Conservation (phyloP, 2,329 filamentous ascomycete genomes). For the Phialophora verrucosa region DNA sequence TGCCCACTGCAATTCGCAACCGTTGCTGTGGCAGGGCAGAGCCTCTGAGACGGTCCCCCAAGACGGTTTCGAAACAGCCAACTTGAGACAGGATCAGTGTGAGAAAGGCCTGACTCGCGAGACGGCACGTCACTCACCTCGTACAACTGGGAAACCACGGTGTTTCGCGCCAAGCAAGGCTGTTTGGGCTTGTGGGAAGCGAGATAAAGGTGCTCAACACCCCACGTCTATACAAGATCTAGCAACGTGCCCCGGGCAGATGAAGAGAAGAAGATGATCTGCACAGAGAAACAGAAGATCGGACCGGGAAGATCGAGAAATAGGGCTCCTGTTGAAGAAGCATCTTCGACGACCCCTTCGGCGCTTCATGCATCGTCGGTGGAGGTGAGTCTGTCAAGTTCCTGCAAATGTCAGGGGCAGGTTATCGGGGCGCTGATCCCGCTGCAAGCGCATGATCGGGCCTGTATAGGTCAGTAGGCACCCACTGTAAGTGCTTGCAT, state of each 20-base stretch:
- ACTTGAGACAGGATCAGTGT: constrained; percentile 35
- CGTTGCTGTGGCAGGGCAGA: constrained; percentile 26
- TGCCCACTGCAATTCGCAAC: constrained; percentile 19
- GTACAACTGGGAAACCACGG: constrained; percentile 10
- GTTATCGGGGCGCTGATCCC: constrained; percentile 11
- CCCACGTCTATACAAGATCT: constrained; percentile 5
- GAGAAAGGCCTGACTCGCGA: constrained; percentile 24
- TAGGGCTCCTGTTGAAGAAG: constrained; percentile 3
- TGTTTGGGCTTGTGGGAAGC: constrained; percentile 12
- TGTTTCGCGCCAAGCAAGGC: constrained; percentile 30
- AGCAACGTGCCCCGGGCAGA: constrained; percentile 9
- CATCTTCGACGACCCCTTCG: constrained; percentile 12
- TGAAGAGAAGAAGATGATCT: constrained; percentile 27
- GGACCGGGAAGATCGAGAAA: constrained; percentile 22
- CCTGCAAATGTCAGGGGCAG: constrained; percentile 21
- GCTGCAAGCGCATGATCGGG: constrained; percentile 8
- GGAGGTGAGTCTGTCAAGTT: constrained; percentile 12
- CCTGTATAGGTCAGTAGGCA: constrained; percentile 7
- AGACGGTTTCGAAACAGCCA: constrained; percentile 29
- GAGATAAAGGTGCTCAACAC: constrained; percentile 17
- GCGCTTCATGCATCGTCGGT: constrained; percentile 20
- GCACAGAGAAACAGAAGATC: constrained; percentile 25
- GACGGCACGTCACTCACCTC: constrained; percentile 24
- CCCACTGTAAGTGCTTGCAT: constrained; percentile 8
- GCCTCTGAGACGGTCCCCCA: constrained; percentile 21